These are phyloP conservation scores for Eutrema japonicum DNA, from an alignment of 345 rosid species.

Conservation along the genomic window DNA sequence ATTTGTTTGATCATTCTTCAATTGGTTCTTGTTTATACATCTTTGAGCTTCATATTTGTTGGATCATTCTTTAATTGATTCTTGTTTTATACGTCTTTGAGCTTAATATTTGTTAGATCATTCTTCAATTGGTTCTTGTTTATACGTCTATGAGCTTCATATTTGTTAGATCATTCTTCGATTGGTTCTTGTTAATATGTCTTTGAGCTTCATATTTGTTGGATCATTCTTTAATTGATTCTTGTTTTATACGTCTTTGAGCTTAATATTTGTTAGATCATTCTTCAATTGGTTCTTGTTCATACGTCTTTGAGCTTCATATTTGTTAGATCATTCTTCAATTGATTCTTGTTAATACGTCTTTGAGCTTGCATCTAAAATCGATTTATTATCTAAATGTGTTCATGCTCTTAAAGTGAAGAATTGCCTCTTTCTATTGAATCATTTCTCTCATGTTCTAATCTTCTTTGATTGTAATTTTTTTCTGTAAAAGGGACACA, in stretches of 20 bases:
- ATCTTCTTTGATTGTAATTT: constrained; percentile 8
- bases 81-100: not conserved
- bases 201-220: not conserved
- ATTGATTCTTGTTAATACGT: too few species aligned
- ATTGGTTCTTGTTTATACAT: not conserved
- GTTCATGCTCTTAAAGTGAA: constrained; percentile 1
- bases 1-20: not conserved
- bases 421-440: not conserved
- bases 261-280: not conserved
- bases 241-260: not conserved
- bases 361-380: not conserved
- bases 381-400: not conserved
- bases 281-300: not conserved
- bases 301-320: not conserved
- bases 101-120: not conserved
- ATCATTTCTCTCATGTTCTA: not conserved
- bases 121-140: not conserved
- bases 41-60: not conserved
- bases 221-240: not conserved
- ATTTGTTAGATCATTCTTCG: too few species aligned
- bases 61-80: not conserved
- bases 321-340: too few species aligned
- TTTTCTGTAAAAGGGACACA: constrained; percentile 54
- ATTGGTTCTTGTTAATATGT: too few species aligned
- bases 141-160: not conserved